Conservation (phyloP, 1,139 yeast species). For the Yamadazyma conglobata region DNA sequence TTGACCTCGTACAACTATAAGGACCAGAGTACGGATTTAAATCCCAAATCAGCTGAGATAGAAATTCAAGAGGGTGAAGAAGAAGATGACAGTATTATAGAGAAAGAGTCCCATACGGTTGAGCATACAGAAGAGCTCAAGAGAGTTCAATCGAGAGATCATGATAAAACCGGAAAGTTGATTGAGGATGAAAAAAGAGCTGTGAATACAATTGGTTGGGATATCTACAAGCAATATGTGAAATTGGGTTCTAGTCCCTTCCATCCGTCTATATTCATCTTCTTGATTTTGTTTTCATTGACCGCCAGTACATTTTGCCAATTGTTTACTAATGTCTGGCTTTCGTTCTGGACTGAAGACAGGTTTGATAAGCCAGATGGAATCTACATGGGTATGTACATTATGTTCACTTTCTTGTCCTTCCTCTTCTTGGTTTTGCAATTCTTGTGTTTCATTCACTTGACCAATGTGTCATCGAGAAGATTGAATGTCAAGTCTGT, state of each 20-base stretch:
- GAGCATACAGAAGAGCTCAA: constrained; percentile 19
- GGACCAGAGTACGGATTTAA: constrained; percentile 16
- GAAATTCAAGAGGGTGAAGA: constrained; percentile 14
- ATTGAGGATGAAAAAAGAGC: constrained; percentile 33
- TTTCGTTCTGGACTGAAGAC: constrained; percentile 74
- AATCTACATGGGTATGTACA: constrained; percentile 72
- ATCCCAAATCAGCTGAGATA: constrained; percentile 8
- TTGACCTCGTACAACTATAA: constrained; percentile 48
- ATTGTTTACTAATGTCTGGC: constrained; percentile 74
- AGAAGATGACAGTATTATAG: constrained; percentile 8
- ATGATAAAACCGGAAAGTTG: constrained; percentile 24
- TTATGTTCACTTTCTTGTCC: constrained; percentile 48
- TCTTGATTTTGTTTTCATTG: constrained; percentile 15
- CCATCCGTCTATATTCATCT: constrained; percentile 20
- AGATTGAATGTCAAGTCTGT: constrained; percentile 27
- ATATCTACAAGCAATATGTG: constrained; percentile 46
- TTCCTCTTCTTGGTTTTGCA: constrained; percentile 36
- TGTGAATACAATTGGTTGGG: constrained; percentile 33
- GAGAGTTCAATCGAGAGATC: constrained; percentile 6
- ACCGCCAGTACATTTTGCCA: constrained; percentile 52
- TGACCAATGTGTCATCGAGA: constrained; percentile 49
- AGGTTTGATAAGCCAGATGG: constrained; percentile 50
- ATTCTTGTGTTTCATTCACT: constrained; percentile 46
- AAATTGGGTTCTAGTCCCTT: constrained; percentile 54
- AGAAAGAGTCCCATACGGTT: constrained; percentile 10